Evolutionary conservation across 148 eudicot species (phyloP).

Genomic region (Rhododendron griersonianum): DNA sequence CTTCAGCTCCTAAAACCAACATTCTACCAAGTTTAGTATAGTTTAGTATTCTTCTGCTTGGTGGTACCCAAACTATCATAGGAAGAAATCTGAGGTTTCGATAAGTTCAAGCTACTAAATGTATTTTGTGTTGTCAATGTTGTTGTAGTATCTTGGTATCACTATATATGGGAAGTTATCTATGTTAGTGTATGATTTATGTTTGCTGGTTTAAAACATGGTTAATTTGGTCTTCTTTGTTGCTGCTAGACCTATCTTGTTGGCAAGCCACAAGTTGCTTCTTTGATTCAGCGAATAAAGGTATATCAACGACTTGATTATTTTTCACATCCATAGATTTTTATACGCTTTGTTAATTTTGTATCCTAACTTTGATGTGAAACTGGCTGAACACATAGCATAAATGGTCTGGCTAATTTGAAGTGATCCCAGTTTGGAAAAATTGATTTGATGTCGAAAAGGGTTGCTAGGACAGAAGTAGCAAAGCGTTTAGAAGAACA

Average conservation of each 20-base stretch:
- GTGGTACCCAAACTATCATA: not conserved
- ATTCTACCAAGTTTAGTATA: not conserved
- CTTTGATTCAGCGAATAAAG: constrained; percentile 70
- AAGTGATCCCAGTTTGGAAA: constrained; percentile 73
- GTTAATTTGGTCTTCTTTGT: constrained; percentile 6
- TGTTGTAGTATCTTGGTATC: not conserved
- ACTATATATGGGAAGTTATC: not conserved
- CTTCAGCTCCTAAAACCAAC: not conserved
- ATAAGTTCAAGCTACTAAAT: not conserved
- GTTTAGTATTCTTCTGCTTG: not conserved
- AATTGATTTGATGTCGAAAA: constrained; percentile 41
- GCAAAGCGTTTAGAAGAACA: too few species aligned
- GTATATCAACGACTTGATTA: constrained; percentile 30
- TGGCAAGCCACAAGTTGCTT: constrained; percentile 50
- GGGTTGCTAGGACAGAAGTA: too few species aligned
- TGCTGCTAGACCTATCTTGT: constrained; percentile 87
- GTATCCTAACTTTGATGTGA: not conserved
- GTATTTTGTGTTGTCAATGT: not conserved
- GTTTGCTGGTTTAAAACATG: not conserved
- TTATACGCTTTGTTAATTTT: not conserved
- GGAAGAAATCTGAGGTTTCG: not conserved
- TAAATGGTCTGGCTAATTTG: constrained; percentile 76
- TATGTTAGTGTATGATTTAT: not conserved
- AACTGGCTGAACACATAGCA: constrained; percentile 44
- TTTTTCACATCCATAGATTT: not conserved